These are phyloP conservation scores for Fusarium miscanthi DNA, from an alignment of 2,329 filamentous ascomycete species.

Conservation along the genomic window DNA sequence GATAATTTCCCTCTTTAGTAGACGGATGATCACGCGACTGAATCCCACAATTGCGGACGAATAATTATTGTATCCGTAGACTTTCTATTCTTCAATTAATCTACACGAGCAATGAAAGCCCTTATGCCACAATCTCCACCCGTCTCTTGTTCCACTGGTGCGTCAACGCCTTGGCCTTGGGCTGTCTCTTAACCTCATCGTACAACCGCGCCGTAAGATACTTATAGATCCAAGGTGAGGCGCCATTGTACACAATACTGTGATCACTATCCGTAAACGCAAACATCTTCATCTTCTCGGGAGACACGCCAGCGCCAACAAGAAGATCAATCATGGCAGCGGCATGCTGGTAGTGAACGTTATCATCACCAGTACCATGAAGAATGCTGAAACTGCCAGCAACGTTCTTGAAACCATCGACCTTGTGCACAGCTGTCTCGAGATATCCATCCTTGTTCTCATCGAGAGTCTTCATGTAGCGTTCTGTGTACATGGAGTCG, in stretches of 20 bases:
- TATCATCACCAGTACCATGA: slow-evolving; percentile 76
- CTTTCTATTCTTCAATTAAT: background rate
- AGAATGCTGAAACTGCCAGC: slow-evolving; percentile 70
- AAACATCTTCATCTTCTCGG: slow-evolving; percentile 71
- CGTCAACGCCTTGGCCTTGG: slow-evolving; percentile 47
- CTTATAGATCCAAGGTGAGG: slow-evolving; percentile 68
- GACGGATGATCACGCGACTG: fast-evolving
- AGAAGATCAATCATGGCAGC: slow-evolving; percentile 71
- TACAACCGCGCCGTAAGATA: slow-evolving; percentile 70
- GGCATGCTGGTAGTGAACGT: slow-evolving; percentile 76
- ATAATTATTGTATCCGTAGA: fast-evolving
- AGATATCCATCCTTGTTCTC: slow-evolving; percentile 70
- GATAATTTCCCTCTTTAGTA: fast-evolving
- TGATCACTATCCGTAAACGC: slow-evolving; percentile 76
- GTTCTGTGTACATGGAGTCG: slow-evolving; percentile 77
- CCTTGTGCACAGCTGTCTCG: slow-evolving; percentile 67
- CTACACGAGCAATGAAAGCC: fast-evolving
- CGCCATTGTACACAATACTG: slow-evolving; percentile 68
- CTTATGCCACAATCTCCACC: background rate
- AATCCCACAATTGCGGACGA: fast-evolving
- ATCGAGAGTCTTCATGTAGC: slow-evolving; percentile 74
- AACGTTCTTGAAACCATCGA: slow-evolving; percentile 70
- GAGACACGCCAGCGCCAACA: slow-evolving; percentile 67
- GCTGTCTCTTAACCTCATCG: slow-evolving; percentile 68
- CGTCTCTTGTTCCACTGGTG: slow-evolving; percentile 52